Base-by-base conservation (phyloP, 1,284 basidiomycete genomes). In the Trametes versicolor region DNA sequence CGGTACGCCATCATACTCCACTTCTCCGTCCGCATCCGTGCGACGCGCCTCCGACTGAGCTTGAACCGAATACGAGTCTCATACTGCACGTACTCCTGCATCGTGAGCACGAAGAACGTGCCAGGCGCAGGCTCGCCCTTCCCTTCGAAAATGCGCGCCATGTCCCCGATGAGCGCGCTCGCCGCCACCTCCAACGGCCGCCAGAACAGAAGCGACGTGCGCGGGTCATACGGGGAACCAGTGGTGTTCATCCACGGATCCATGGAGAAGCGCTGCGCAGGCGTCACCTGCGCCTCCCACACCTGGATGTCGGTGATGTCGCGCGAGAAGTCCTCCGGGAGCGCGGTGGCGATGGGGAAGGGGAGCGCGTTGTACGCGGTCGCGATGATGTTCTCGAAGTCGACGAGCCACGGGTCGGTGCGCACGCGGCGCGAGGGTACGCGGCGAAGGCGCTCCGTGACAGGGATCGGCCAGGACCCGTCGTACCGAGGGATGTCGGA, bases 311-410 rank as follows among this genome's bases (percentile, higher is more conserved):
- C 77, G 23, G 70, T 66, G 8, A 65, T 41, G 21, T 64, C 63
- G 23, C 58, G 52, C n/a, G 72, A 66, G 51, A 76, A 69, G 21
- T 58, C 69, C 2, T 57, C 32, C 13, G 74, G 72, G 17, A 78
- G 58, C 2, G 27, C 25, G 43, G 34, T 10, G 6, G 72, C 54
- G 3, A 79, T 27, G 5, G 75, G 71, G 66, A 79, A 81, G n/a
- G 77, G 76, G 9, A 78, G 48, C 1, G 71, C 75, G n/a, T 73
- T 67, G 36, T 70, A 68, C 1, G 72, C 70, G 0, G 69, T 60
- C 13, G 74, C 74, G 39, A 80, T 56, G 19, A 79, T 75, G 41
- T 59, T 71, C 63, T 79, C 75, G 32, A 79, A 56, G 60, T 80
- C 79, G 9, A 71, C 60, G 27, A 68, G 71, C 77, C 77, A 79